Conservation (phyloP, 225 moss, liverwort and hornwort species). For the Physcomitrium patens region DNA sequence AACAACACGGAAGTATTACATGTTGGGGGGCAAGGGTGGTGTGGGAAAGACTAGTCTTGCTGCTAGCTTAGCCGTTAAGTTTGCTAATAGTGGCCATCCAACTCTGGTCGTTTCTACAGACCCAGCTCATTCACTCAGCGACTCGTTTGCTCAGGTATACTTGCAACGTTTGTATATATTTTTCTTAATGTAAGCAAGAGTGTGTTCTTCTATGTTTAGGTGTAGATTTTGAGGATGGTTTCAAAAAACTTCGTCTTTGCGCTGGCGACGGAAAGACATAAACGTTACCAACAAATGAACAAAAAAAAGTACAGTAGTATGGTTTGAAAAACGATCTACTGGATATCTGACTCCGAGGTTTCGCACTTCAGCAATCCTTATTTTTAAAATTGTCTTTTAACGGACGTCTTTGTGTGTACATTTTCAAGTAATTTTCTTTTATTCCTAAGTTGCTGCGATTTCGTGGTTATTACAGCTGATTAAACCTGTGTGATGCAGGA, state of each 20-base stretch:
- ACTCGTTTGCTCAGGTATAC: slow-evolving; percentile 82
- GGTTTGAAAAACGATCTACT: neutral
- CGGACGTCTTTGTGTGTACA: neutral
- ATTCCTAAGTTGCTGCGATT: neutral
- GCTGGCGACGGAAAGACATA: neutral
- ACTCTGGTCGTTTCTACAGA: slow-evolving; percentile 85
- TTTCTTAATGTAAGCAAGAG: neutral
- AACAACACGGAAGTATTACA: slow-evolving; percentile 73
- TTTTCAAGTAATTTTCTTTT: neutral
- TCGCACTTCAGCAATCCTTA: neutral
- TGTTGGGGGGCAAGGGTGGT: slow-evolving; percentile 89
- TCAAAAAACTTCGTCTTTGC: neutral
- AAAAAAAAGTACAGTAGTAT: neutral
- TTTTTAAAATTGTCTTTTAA: neutral
- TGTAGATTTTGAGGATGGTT: neutral
- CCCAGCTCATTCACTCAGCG: slow-evolving; percentile 83
- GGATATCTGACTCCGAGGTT: slow-evolving; percentile 1
- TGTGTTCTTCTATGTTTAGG: neutral
- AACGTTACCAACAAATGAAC: neutral
- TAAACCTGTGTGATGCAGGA: slow-evolving; percentile 47
- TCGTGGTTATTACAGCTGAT: neutral
- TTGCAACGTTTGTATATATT: neutral
- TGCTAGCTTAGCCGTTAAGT: slow-evolving; percentile 79
- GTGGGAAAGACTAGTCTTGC: slow-evolving; percentile 87
- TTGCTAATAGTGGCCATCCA: slow-evolving; percentile 83